phyloP scores from a whole-genome alignment of 495 filamentous ascomycete genomes.

The Jackrogersella multiformis region DNA sequence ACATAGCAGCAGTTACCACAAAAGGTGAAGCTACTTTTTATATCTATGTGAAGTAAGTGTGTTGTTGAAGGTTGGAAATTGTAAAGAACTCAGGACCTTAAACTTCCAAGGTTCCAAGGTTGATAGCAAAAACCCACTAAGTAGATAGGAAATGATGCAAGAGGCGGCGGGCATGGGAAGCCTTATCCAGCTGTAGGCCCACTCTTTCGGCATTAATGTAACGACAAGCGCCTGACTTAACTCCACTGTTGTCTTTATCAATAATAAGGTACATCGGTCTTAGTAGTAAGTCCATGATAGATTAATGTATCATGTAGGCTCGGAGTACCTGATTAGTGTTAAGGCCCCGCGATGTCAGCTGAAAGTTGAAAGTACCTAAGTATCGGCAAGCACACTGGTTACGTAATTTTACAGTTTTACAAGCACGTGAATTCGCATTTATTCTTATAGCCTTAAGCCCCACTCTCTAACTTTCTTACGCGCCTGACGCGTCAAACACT shows the following conservation, averaged over 20 bases:
- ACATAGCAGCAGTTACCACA: constrained; percentile 1
- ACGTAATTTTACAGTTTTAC: background rate
- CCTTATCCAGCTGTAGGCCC: constrained; percentile 17
- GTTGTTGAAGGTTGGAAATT: background rate
- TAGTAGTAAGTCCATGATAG: background rate
- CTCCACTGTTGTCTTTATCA: background rate
- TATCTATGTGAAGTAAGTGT: background rate
- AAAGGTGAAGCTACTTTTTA: constrained; percentile 3
- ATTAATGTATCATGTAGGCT: constrained; percentile 1
- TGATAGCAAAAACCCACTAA: background rate
- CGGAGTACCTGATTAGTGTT: constrained; percentile 2
- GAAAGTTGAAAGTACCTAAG: constrained; percentile 13
- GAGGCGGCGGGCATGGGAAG: constrained; percentile 15
- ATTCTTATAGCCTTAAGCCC: background rate
- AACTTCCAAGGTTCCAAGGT: too few species aligned
- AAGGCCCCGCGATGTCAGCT: constrained; percentile 33
- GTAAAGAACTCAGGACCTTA: constrained; percentile 9
- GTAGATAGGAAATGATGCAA: constrained; percentile 29
- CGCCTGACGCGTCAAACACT: constrained; percentile 31
- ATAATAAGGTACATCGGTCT: constrained; percentile 8
- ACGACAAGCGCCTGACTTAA: constrained; percentile 9
- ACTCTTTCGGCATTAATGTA: constrained; percentile 18
- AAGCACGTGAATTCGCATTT: constrained; percentile 46
- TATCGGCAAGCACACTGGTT: too few species aligned
- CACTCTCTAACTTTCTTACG: constrained; percentile 14